A percentile compares a stretch with the other conserved stretches of the same genome.
phyloP scores from a whole-genome alignment of 2,329 filamentous ascomycete species.

The Pseudogymnoascus sp. region DNA sequence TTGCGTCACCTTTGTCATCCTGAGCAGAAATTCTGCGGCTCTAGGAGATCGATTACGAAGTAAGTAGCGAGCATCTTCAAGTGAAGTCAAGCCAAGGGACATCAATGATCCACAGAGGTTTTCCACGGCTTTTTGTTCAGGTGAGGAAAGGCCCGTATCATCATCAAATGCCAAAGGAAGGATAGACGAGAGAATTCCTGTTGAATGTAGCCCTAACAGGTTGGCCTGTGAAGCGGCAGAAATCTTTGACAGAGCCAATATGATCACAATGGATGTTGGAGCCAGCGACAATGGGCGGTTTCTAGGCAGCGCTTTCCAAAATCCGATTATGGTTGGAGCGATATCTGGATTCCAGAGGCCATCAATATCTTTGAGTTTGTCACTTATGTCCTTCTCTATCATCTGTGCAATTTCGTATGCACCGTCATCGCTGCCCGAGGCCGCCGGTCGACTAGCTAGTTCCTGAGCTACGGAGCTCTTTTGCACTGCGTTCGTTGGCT shows the following conservation, averaged over 20 bases:
- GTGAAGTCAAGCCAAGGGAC: conserved; percentile 64
- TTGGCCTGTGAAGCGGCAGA: conserved; percentile 64
- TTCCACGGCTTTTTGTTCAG: conserved; percentile 52
- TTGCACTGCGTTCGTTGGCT: background rate
- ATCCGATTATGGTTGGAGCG: conserved; percentile 50
- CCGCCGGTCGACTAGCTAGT: background rate
- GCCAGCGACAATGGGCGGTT: conserved; percentile 36
- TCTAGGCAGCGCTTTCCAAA: conserved; percentile 55
- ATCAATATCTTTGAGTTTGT: conserved; percentile 42
- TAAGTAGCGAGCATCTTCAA: conserved; percentile 78
- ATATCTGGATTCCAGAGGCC: conserved; percentile 54
- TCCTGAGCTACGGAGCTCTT: background rate
- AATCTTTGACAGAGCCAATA: conserved; percentile 32
- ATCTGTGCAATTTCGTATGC: conserved; percentile 22
- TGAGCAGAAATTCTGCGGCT: conserved; percentile 61
- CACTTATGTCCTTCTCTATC: conserved; percentile 33
- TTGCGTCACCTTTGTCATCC: conserved; percentile 64
- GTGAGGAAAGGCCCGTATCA: conserved; percentile 40
- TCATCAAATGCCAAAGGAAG: conserved; percentile 51
- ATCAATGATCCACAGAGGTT: conserved; percentile 62
- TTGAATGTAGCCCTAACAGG: conserved; percentile 60
- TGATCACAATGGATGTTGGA: conserved; percentile 52
- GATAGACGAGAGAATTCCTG: conserved; percentile 59
- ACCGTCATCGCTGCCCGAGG: background rate
- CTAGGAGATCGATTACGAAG: conserved; percentile 42